Evolutionary conservation across 495 filamentous ascomycete genomes (phyloP), one percentile per base, ranked within the genome.

Genomic region (Aspergillus heteromorphus): DNA sequence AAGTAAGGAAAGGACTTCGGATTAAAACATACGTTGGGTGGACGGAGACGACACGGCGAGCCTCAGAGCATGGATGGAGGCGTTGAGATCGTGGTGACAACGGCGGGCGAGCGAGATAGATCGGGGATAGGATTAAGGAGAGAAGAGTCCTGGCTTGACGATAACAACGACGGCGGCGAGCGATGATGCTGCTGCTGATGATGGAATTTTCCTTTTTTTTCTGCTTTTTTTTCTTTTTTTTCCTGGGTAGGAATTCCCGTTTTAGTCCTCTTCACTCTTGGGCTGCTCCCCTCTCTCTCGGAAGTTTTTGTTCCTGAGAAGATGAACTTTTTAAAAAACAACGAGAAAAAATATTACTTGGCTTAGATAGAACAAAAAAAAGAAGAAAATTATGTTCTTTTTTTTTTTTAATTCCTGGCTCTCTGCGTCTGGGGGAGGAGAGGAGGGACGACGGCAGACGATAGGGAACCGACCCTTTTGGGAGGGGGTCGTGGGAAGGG

Each of bases 1-100:
- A 49, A 50, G 19, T 23, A 54, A 57, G 45, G 51, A 51, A 50
- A 30, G 40, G 14, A 52, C 45, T 45, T n/a, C 19, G 42, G 25
- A 40, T 55, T 56, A 40, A 45, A 38, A 72, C 69, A 59, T 74
- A 74, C 71, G 65, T 68, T 69, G 64, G 67, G 70, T 70, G 65
- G 68, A 72, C 64, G 23, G 40, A 64, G 60, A 69, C 58, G 56
- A 65, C 64, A 65, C 56, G 60, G 53, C 58, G 64, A 65, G 59
- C 64, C 69, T 73, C 71, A 72, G 55, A 70, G 65, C 71, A 72
- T 72, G 68, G 40, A 66, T 64, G 62, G 48, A 60, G 41, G 59
- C 56, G 54, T 62, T 53, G 59, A 57, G 57, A 61, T 42, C 49
- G 61, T 55, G 60, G n/a, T n/a, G n/a, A n/a, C n/a, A n/a, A 53